Conservation (phyloP, 2,329 filamentous ascomycete species). For the Cladophialophora psammophila region DNA sequence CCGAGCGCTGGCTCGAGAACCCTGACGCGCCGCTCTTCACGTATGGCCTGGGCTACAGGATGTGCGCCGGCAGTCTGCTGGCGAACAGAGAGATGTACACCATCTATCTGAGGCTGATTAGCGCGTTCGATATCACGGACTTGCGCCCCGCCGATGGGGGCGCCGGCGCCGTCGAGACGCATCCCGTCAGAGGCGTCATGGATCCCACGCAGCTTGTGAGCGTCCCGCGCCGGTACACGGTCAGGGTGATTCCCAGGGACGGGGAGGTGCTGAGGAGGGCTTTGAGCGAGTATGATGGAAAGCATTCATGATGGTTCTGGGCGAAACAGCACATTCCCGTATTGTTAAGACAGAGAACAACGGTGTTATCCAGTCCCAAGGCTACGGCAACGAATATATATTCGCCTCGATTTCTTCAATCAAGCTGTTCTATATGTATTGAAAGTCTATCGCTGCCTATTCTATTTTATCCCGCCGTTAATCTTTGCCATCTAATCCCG, state of each 20-base stretch:
- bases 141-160: conserved; percentile 58
- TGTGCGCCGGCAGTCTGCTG: conserved; percentile 70
- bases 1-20: conserved; percentile 69
- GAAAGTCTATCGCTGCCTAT: background rate
- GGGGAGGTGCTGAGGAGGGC: conserved; percentile 54
- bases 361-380: background rate
- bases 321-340: background rate
- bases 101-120: conserved; percentile 68
- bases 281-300: conserved; percentile 43
- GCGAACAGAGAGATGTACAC: conserved; percentile 72
- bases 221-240: conserved; percentile 65
- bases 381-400: background rate
- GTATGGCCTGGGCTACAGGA: conserved; percentile 71
- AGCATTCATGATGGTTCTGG: conserved; percentile 17
- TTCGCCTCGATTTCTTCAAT: background rate
- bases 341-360: background rate
- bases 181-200: conserved; percentile 66
- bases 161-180: conserved; percentile 45
- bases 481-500: background rate
- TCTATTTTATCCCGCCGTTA: background rate
- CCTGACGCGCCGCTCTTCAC: conserved; percentile 71
- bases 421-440: background rate
- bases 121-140: conserved; percentile 66
- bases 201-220: conserved; percentile 70
- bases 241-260: conserved; percentile 65